Evolutionary conservation across 139 green algal genomes (phyloP), one percentile per base, ranked within the genome.

Genomic region (Picochlorum sp.): DNA sequence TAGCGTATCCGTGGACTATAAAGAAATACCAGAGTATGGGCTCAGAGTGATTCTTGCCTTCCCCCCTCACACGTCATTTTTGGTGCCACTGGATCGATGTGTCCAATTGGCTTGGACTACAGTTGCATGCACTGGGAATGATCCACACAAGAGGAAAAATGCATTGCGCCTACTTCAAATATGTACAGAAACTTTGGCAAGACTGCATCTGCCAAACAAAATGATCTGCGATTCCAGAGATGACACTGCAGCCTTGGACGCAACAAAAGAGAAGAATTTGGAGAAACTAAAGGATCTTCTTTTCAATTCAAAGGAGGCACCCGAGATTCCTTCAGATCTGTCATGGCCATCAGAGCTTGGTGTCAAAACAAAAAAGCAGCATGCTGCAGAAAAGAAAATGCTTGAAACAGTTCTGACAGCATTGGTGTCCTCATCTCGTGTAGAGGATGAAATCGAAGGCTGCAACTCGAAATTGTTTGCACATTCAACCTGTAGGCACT

Each of bases 1-100:
- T 0, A 82, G 82, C 3, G 61, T 82, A 46, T 73, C 78, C 10
- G 76, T 96, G 11, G 89, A 94, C 14, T 88, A 80, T 66, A 89
- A 89, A 49, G 74, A 88, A 58, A 97, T 96, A 65, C 89, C 92
- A 0, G 93, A 98, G 77, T 88, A 97, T 69, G 93, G 90, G 26
- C 80, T 98, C 61, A 84, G 93, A 45, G 72, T 97, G 41, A 94
- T 98, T 64, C 83, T 98, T 24, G 94, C 84, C 45, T 98, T 98
- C 71, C 73, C 85, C 58, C 87, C 92, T 56, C 47, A 88, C 30
- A 87, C 88, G 26, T 86, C 79, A 6, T 98, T 98, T 69, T 81
- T 98, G 13, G 85, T 98, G 20, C 93, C 91, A 5, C 64, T 97
- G 41, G 92, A 98, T 77, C 73, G 80, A 49, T 94, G 85, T 74